Evolutionary conservation across 148 eudicot genomes (phyloP).

Genomic region (Silene uniflora): DNA sequence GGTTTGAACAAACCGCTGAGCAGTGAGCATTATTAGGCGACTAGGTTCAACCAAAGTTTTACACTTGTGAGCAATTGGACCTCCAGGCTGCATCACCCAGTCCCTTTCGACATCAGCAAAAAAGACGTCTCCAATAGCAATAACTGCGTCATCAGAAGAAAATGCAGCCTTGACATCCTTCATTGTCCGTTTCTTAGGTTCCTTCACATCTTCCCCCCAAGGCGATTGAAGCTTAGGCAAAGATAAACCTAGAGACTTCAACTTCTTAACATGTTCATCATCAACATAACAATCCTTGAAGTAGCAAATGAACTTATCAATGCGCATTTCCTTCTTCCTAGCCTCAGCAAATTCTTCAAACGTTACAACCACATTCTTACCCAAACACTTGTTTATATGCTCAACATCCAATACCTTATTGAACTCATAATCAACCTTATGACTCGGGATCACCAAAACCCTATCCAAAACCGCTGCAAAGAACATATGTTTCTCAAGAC

Average conservation of each 20-base stretch:
- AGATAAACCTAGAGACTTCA: slow-evolving; percentile 72
- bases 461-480: slow-evolving; percentile 85
- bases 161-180: slow-evolving; percentile 62
- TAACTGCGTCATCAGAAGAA: slow-evolving; percentile 65
- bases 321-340: slow-evolving; percentile 57
- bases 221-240: slow-evolving; percentile 74
- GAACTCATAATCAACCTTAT: slow-evolving; percentile 79
- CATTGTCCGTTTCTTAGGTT: slow-evolving; percentile 61
- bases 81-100: slow-evolving; percentile 96
- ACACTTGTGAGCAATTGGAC: slow-evolving; percentile 89
- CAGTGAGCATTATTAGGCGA: slow-evolving; percentile 77
- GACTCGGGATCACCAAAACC: slow-evolving; percentile 75
- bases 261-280: slow-evolving; percentile 74
- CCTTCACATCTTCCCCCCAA: slow-evolving; percentile 89
- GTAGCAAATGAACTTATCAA: slow-evolving; percentile 81
- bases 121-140: slow-evolving; percentile 93
- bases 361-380: slow-evolving; percentile 78
- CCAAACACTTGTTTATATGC: slow-evolving; percentile 81
- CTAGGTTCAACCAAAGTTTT: slow-evolving; percentile 88
- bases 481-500: slow-evolving; percentile 97
- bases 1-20: slow-evolving; percentile 93
- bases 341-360: slow-evolving; percentile 72
- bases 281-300: slow-evolving; percentile 77
- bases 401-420: slow-evolving; percentile 69
- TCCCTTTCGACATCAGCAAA: slow-evolving; percentile 86